Evolutionary conservation across 2,329 filamentous ascomycete genomes (phyloP), one percentile per base, ranked within the genome.

Genomic region (Talaromyces sp.): DNA sequence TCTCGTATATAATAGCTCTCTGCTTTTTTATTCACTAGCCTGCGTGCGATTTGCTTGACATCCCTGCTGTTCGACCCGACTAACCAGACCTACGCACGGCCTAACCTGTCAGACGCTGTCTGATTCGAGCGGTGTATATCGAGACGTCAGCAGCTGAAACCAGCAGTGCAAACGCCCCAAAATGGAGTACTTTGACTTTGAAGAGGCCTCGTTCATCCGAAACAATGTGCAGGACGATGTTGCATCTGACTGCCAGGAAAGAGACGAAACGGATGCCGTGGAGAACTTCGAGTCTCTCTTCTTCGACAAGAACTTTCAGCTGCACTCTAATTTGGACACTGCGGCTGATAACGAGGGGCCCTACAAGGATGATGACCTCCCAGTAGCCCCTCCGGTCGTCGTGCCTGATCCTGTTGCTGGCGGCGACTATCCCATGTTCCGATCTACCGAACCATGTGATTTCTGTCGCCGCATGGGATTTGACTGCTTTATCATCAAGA

Each of bases 131-230:
- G 15, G 25, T 30, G 49, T 10, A 27, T 47, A 47, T 53, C 19
- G 28, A 15, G 28, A 17, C 25, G 49, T 53, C 49, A 53, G 49
- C 49, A 53, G 49, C 49, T 53, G 49, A 53, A 53, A 53, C 49
- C 22, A n/a, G 25, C 27, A 30, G 10, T 30, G 27, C 4, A 53
- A 30, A 53, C 49, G 27, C 49, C 27, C 15, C 9, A 66, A 52
- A 39, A 78, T 80, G 78, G 78, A 80, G 66, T 80, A 78, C 68
- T 80, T 80, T 64, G 73, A 80, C 63, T 80, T 80, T 63, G 77
- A 80, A 63, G 74, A 77, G 61, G 78, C 78, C 36, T 77, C 78
- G 22, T 72, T 72, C 58, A 71, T 70, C 58, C 73, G 74, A 30
- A 69, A 73, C 28, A 63, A 57, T 52, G 54, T 47, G 27, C 57